A percentile compares a stretch with the other conserved stretches of the same genome.
These are phyloP conservation scores for Trichosanthes cucumerina DNA, from an alignment of 306 rosid species.

Conservation along the genomic window DNA sequence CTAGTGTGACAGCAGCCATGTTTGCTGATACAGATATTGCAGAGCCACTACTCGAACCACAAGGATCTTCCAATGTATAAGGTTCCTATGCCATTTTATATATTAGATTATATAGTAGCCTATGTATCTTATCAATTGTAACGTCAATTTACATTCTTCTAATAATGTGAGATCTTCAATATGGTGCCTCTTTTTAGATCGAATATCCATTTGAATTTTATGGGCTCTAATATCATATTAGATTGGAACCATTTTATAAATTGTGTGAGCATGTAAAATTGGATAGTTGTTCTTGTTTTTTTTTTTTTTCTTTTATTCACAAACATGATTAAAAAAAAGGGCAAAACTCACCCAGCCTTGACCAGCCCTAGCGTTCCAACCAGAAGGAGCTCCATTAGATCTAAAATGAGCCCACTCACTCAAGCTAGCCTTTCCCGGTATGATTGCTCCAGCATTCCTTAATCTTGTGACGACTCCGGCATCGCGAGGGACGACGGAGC, in stretches of 20 bases:
- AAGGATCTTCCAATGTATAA: not conserved
- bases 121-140: too few species aligned
- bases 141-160: too few species aligned
- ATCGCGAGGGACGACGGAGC: not conserved
- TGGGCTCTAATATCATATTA: too few species aligned
- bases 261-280: too few species aligned
- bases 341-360: not conserved
- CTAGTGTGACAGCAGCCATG: not conserved
- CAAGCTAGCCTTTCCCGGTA: not conserved
- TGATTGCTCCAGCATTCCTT: conserved; percentile 5
- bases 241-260: too few species aligned
- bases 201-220: too few species aligned
- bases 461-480: not conserved
- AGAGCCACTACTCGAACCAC: not conserved
- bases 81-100: not conserved
- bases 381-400: too few species aligned
- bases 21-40: not conserved
- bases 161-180: too few species aligned
- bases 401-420: not conserved
- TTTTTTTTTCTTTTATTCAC: not conserved
- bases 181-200: too few species aligned
- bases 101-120: too few species aligned
- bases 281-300: too few species aligned
- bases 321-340: too few species aligned
- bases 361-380: not conserved